These are phyloP conservation scores for Gnaphalium uliginosum DNA, from an alignment of 129 eudicot genomes.

Conservation along the genomic window DNA sequence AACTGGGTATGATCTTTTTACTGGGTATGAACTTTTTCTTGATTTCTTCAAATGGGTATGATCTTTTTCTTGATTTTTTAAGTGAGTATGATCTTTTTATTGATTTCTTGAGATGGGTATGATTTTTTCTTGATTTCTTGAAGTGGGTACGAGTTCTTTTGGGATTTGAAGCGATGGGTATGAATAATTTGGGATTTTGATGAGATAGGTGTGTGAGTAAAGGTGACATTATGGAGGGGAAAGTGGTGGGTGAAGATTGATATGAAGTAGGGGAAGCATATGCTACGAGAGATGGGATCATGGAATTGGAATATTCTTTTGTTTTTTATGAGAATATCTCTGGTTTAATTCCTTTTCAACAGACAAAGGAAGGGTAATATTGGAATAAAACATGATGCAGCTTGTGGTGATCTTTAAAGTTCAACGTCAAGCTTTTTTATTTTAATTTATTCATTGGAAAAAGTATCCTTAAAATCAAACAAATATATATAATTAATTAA, in stretches of 20 bases:
- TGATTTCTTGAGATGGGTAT: no score
- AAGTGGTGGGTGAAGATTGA: constrained; percentile 12
- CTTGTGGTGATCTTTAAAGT: neutral
- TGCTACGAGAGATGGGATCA: constrained; percentile 31
- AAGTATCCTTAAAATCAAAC: no score
- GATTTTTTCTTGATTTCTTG: constrained; percentile 2
- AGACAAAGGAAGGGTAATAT: neutral
- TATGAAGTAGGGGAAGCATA: constrained; percentile 30
- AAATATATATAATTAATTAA: no score
- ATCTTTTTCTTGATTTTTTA: neutral
- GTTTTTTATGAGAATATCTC: constrained; percentile 26
- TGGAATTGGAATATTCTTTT: constrained; percentile 48
- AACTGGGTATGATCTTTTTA: constrained; percentile 24
- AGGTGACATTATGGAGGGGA: constrained; percentile 1
- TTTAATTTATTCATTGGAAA: no score
- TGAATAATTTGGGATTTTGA: neutral
- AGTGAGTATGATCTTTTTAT: neutral
- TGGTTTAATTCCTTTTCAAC: constrained; percentile 36
- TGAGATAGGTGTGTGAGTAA: constrained; percentile 2
- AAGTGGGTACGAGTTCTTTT: neutral
- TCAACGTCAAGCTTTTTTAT: neutral
- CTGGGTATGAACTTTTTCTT: no score
- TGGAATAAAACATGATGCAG: neutral
- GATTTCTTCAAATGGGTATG: constrained; percentile 8
- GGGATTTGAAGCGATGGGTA: constrained; percentile 8